Percentiles rank a stretch among this genome's conserved stretches.
Evolutionary conservation across 139 green algal genomes (phyloP).

Genomic region (Monoraphidium neglectum): DNA sequence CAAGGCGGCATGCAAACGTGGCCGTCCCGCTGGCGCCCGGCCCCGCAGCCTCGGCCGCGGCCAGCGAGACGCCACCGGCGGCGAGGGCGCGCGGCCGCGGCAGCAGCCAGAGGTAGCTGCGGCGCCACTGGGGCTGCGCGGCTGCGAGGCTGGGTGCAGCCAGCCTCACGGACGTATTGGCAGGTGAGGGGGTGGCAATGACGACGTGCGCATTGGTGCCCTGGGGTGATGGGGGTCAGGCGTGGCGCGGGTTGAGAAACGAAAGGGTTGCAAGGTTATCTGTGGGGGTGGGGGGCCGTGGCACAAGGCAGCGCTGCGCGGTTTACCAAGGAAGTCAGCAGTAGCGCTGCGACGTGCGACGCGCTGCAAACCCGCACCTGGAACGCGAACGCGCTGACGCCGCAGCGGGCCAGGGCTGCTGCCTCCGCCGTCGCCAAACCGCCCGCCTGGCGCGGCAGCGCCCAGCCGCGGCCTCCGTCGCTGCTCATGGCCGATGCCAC

Average conservation of each 20-base stretch:
- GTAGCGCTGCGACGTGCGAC: too few relatives aligned
- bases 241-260: too few relatives aligned
- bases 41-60: neutral
- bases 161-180: neutral
- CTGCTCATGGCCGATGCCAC: conserved; percentile 37
- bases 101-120: conserved; percentile 31
- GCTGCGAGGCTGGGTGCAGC: too few relatives aligned
- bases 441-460: conserved; percentile 29
- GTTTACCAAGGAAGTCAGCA: neutral
- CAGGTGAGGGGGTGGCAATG: neutral
- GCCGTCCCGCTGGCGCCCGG: conserved; percentile 1
- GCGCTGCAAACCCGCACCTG: conserved; percentile 41
- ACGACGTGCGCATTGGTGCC: conserved; percentile 42
- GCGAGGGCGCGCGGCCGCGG: conserved; percentile 20
- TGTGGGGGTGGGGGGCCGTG: too few relatives aligned
- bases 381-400: conserved; percentile 82
- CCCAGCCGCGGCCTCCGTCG: conserved; percentile 1
- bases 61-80: neutral
- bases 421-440: neutral
- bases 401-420: conserved; percentile 16
- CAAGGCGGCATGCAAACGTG: neutral
- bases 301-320: neutral
- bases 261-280: too few relatives aligned
- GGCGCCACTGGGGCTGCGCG: neutral
- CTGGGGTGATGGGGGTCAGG: too few relatives aligned